Conservation (phyloP, 306 rosid species). For the Glycine latifolia region DNA sequence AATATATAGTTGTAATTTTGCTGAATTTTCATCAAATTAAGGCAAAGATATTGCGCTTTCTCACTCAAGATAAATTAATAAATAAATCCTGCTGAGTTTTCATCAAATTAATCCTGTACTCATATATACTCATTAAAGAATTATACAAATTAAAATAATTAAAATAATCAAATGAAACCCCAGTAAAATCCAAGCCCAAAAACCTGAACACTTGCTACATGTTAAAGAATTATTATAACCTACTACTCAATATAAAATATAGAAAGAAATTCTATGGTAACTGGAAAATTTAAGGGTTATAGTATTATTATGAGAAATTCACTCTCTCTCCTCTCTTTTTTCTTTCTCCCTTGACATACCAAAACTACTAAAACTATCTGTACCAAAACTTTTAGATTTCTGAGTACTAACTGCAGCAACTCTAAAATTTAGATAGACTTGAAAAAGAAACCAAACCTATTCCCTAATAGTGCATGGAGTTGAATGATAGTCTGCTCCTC, state of each 20-base stretch:
- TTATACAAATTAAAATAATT: background rate
- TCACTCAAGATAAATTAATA: background rate
- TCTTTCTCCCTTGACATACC: background rate
- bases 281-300: background rate
- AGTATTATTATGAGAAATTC: background rate
- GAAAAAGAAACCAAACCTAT: slow-evolving; percentile 62
- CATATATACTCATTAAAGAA: background rate
- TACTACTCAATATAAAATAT: background rate
- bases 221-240: background rate
- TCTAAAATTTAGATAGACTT: background rate
- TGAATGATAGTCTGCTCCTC: slow-evolving; percentile 98
- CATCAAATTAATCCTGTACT: background rate
- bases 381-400: background rate
- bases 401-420: background rate
- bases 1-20: background rate
- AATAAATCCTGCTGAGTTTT: background rate
- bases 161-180: slow-evolving; percentile 3
- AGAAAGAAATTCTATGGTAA: background rate
- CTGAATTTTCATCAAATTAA: too few species aligned
- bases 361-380: background rate
- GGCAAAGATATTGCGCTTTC: background rate
- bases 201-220: slow-evolving; percentile 9
- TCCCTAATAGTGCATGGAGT: slow-evolving; percentile 94
- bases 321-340: background rate
- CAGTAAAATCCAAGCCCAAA: background rate